Evolutionary conservation across 495 filamentous ascomycete species (phyloP), one percentile per base, ranked within the genome.

Genomic region (Penicillium malachiteum): DNA sequence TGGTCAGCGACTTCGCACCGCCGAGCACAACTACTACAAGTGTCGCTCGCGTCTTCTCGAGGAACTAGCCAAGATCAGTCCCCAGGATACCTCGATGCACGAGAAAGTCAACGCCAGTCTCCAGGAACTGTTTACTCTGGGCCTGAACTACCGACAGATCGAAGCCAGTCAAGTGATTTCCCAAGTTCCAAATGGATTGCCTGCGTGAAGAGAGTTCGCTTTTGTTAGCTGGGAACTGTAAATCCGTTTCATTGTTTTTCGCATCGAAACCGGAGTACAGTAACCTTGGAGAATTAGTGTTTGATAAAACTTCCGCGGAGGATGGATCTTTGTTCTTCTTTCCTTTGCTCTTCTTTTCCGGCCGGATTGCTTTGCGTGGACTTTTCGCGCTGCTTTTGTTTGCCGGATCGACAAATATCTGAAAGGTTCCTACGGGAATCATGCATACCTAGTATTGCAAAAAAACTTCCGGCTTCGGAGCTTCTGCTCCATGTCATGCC

Each of bases 21-120:
- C 75, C 41, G 74, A 78, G 52, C 65, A 70, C 21, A 76, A 69
- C 60, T 78, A 75, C 58, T 71, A 71, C 55, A 70, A 73, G 55
- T 77, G 74, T 58, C 75, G 73, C 49, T 55, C 67, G 1, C 71
- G 74, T 12, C 63, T 78, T 38, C 64, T 78, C 16, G 73, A 77
- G 52, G 68, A 78, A 41, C 60, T 78, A 13, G 52, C 50, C 64
- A 74, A 61, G 48, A 77, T 76, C 58, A 69, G 54, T 10, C 75
- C 75, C 7, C 70, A 75, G 67, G 73, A 78, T 48, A 71, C 64
- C 10, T 62, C 70, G 10, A 69, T 73, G 67, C 75, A 78, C 44
- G 75, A 78, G 55, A 75, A 75, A 66, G 74, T 76, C 58, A 78
- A 78, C 58, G 74, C 75, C 50, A 71, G 74, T 58, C 70, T 78